phyloP scores from a whole-genome alignment of 352 stramenopile species.

The Globisporangium solare region DNA sequence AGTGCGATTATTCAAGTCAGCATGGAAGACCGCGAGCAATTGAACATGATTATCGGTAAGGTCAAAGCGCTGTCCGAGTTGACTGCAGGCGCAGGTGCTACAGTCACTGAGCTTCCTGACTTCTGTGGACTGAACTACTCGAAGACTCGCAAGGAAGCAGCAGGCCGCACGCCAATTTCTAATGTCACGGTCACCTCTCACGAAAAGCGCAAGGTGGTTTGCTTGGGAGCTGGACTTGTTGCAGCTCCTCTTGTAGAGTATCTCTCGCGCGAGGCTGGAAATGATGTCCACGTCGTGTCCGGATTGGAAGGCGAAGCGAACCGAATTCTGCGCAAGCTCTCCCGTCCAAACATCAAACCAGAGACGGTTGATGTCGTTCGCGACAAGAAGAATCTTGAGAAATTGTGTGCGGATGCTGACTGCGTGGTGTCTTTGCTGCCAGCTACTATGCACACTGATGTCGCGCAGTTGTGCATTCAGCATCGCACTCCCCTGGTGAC shows the following conservation, averaged over 20 bases:
- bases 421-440: conserved; percentile 94
- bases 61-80: conserved; percentile 79
- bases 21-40: conserved; percentile 60
- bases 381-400: conserved; percentile 51
- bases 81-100: conserved; percentile 82
- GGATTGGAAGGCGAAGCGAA: conserved; percentile 67
- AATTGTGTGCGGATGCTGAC: conserved; percentile 77
- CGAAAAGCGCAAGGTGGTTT: conserved; percentile 82
- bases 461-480: conserved; percentile 88
- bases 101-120: conserved; percentile 74
- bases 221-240: conserved; percentile 84
- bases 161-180: conserved; percentile 21
- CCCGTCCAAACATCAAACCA: conserved; percentile 58
- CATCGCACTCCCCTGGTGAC: conserved; percentile 90
- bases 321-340: conserved; percentile 64
- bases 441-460: conserved; percentile 89
- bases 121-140: conserved; percentile 77
- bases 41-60: conserved; percentile 87
- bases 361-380: conserved; percentile 77
- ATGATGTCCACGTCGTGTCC: conserved; percentile 75
- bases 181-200: conserved; percentile 34
- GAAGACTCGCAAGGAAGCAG: conserved; percentile 59
- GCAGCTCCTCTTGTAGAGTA: conserved; percentile 84
- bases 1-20: conserved; percentile 81
- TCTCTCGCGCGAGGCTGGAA: conserved; percentile 61